Conservation (phyloP, 2,329 filamentous ascomycete genomes). For the Botryosphaeria agaves region DNA sequence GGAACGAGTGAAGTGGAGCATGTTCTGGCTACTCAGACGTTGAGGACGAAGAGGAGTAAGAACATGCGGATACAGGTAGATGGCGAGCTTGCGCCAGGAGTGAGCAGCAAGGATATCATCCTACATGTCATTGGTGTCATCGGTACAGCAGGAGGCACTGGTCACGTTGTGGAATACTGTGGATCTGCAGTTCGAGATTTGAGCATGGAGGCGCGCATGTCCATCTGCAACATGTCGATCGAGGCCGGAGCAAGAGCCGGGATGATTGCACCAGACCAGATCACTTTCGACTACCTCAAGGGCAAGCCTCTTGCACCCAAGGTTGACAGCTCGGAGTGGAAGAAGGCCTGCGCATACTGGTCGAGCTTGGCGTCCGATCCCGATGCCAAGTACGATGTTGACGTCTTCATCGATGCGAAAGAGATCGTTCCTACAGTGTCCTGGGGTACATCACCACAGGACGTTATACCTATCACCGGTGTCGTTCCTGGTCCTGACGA, state of each 20-base stretch:
- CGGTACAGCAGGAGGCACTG: conserved; percentile 87
- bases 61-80: conserved; percentile 98
- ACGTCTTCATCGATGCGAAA: conserved; percentile 78
- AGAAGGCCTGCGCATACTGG: conserved; percentile 80
- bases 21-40: conserved; percentile 86
- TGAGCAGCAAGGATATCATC: conserved; percentile 91
- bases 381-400: conserved; percentile 77
- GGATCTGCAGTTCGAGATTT: conserved; percentile 78
- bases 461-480: conserved; percentile 86
- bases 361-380: conserved; percentile 66
- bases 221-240: conserved; percentile 99
- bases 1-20: conserved; percentile 98
- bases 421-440: conserved; percentile 89
- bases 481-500: conserved; percentile 80
- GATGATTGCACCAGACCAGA: conserved; percentile 91
- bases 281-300: conserved; percentile 89
- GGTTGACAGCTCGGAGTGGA: conserved; percentile 72
- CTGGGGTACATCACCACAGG: conserved; percentile 94
- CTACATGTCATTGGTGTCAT: conserved; percentile 86
- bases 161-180: conserved; percentile 92
- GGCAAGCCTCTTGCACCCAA: conserved; percentile 77
- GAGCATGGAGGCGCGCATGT: conserved; percentile 97
- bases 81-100: conserved; percentile 73
- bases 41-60: conserved; percentile 90
- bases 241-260: conserved; percentile 89